Percentiles rank a stretch among this genome's conserved stretches.
Evolutionary conservation across 495 filamentous ascomycete species (phyloP).

Genomic region (Daldinia vernicosa): DNA sequence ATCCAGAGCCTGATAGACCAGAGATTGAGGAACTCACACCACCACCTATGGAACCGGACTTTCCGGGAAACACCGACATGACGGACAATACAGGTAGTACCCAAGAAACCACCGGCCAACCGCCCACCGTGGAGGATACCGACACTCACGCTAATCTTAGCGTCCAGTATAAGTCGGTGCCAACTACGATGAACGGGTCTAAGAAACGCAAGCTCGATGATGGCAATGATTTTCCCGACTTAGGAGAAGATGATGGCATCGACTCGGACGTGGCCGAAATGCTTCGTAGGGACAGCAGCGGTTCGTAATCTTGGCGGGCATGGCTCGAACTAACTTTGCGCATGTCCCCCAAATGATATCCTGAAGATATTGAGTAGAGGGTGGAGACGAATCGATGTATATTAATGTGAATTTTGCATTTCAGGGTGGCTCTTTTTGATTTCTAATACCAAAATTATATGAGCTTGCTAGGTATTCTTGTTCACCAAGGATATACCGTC

Average conservation of each 20-base stretch:
- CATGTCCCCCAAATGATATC: not conserved
- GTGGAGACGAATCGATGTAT: not conserved
- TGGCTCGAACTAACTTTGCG: not conserved
- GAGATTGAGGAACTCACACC: constrained; percentile 86
- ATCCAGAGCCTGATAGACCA: constrained; percentile 69
- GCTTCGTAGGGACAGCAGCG: constrained; percentile 63
- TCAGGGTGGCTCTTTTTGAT: not conserved
- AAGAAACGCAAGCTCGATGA: constrained; percentile 81
- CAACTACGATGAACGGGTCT: constrained; percentile 54
- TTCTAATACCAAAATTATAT: not conserved
- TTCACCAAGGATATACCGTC: not conserved
- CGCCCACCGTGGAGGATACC: constrained; percentile 51
- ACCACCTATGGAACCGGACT: constrained; percentile 56
- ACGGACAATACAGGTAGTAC: constrained; percentile 26
- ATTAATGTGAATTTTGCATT: constrained; percentile 13
- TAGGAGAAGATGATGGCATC: constrained; percentile 74
- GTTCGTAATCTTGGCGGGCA: not conserved
- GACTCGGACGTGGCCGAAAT: constrained; percentile 87
- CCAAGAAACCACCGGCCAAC: constrained; percentile 49
- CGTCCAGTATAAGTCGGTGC: constrained; percentile 55
- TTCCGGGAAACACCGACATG: constrained; percentile 43
- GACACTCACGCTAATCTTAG: constrained; percentile 64
- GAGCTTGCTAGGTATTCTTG: not conserved
- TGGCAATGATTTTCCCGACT: constrained; percentile 71
- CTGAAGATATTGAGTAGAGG: not conserved